Evolutionary conservation across 768 basidiomycete species (phyloP).

Genomic region (Termitomyces sp.): DNA sequence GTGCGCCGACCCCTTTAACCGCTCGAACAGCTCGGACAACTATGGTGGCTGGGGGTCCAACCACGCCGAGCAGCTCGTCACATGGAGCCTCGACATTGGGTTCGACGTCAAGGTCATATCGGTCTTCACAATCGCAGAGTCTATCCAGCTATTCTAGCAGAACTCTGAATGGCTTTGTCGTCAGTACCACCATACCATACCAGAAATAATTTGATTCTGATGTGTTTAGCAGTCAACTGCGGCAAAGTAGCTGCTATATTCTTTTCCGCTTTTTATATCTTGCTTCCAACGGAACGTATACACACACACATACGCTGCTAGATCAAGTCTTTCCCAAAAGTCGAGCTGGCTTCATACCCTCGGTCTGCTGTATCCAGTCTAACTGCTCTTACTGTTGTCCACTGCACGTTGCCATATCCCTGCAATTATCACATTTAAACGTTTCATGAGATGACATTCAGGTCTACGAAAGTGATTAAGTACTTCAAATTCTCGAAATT

Average conservation of each 20-base stretch:
- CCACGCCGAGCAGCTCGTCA: slow-evolving; percentile 51
- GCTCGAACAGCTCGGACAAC: slow-evolving; percentile 64
- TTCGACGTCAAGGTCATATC: slow-evolving; percentile 59
- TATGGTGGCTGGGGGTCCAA: slow-evolving; percentile 39
- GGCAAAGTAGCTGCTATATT: slow-evolving; percentile 29
- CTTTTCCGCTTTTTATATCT: slow-evolving; percentile 11
- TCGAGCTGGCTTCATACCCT: slow-evolving; percentile 38
- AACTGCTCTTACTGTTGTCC: slow-evolving; percentile 28
- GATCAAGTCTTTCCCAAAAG: slow-evolving; percentile 15
- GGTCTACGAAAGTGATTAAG: neutral
- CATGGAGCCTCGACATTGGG: slow-evolving; percentile 49
- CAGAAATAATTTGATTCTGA: slow-evolving; percentile 3
- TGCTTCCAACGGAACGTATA: slow-evolving; percentile 16
- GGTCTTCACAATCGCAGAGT: slow-evolving; percentile 63
- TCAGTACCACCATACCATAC: slow-evolving; percentile 28
- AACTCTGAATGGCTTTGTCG: slow-evolving; percentile 64
- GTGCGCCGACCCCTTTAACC: slow-evolving; percentile 82
- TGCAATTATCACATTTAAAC: slow-evolving; percentile 28
- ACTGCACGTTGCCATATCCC: slow-evolving; percentile 25
- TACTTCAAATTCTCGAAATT: neutral
- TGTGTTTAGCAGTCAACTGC: slow-evolving; percentile 28
- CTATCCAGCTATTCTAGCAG: slow-evolving; percentile 72
- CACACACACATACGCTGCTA: slow-evolving; percentile 13
- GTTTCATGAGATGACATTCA: slow-evolving; percentile 11
- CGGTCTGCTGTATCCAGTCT: slow-evolving; percentile 29